Base-by-base conservation (phyloP, 73 alveolate genomes). In the Paramecium sexaurelia region DNA sequence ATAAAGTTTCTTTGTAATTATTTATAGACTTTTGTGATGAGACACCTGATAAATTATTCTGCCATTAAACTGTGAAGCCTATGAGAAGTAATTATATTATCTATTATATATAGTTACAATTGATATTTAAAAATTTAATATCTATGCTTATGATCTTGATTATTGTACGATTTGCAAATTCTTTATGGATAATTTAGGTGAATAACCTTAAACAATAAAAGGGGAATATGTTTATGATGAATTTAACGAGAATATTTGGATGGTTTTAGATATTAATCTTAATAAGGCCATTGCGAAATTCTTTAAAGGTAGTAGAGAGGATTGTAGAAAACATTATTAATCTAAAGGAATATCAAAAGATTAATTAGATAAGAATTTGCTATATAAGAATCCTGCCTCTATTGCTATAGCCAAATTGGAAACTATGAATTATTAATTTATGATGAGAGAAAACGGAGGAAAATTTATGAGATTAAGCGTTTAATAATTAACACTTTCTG, bases 141-240 rank as follows among this genome's bases (percentile, higher is more conserved):
- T 88, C 6, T 88, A 68, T 69, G 78, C 87, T 17, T 88, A 82
- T 39, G 94, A 88, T 88, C 45, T 41, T 19, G 94, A 88, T 88
- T 88, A 88, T 37, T 68, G 87, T 11, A 88, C 94, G 5, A 55
- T 88, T 37, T 66, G 89, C 17, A 88, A 88, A 20, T 69, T 88
- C 22, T 88, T 88, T 43, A 75, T 68, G 87, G 94, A 88, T 32
- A 88, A 88, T 68, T 88, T 88, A 47, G 94, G 94, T 2, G 94
- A 88, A 33, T 45, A 88, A 41, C 67, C 91, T 19, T 41, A 88
- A 69, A 88, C 94, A 15, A 82, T 88, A 1, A 26, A 55, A 39
- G 91, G 91, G 3, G 11, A 15, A 41, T 41, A 43, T 37, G 55
- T 4, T 7, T 39, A 22, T 27, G 69, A 71, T 33, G 85, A 68